phyloP scores from a whole-genome alignment of 106 monocot genomes.

The Hemerocallis citrina region DNA sequence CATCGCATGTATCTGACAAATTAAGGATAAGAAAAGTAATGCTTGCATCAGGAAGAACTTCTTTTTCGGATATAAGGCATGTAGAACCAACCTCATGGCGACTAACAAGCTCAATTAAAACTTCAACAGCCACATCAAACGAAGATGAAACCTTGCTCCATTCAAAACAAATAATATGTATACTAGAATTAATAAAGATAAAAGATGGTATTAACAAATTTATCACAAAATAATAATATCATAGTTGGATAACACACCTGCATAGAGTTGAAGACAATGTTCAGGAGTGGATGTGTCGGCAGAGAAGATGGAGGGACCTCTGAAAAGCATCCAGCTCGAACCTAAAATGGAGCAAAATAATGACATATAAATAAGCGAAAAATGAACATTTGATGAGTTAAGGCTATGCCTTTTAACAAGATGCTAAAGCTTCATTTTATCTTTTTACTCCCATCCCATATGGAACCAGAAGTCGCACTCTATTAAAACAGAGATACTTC shows the following conservation, averaged over 20 bases:
- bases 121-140: constrained; percentile 94
- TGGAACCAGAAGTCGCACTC: no score
- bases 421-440: no score
- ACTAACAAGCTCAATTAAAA: constrained; percentile 83
- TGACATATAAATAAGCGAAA: constrained; percentile 1
- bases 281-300: constrained; percentile 76
- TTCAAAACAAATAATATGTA: neutral
- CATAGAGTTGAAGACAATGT: constrained; percentile 79
- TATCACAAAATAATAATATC: neutral
- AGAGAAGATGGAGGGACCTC: constrained; percentile 50
- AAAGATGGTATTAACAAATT: neutral
- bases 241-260: constrained; percentile 34
- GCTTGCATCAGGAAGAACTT: no score
- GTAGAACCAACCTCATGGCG: constrained; percentile 60
- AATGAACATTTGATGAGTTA: no score
- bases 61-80: neutral
- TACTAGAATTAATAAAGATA: constrained; percentile 1
- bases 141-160: constrained; percentile 49
- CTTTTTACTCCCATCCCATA: no score
- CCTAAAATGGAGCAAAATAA: constrained; percentile 32
- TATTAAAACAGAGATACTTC: no score
- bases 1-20: neutral
- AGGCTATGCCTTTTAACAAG: no score
- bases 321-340: constrained; percentile 85
- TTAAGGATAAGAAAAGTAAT: constrained; percentile 1